Evolutionary conservation across 2,329 filamentous ascomycete genomes (phyloP).

Genomic region (Chalara sp.): DNA sequence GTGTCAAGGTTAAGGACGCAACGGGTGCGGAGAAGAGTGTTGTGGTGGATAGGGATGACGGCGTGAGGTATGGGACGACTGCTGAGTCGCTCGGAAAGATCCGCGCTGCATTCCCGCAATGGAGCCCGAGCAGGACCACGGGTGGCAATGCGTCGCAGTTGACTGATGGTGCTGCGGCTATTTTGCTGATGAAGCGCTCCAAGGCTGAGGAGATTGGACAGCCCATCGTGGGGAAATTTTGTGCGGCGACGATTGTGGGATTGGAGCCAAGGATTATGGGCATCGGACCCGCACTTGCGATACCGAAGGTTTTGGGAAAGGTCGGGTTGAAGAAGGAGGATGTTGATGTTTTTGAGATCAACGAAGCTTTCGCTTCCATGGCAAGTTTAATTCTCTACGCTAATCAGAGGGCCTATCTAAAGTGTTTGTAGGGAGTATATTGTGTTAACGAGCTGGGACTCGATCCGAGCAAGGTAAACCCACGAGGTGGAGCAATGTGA

Average conservation of each 20-base stretch:
- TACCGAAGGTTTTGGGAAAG: slow-evolving; percentile 81
- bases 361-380: slow-evolving; percentile 97
- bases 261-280: slow-evolving; percentile 93
- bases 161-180: slow-evolving; percentile 90
- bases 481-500: slow-evolving; percentile 82
- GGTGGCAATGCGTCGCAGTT: slow-evolving; percentile 94
- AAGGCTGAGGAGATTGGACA: slow-evolving; percentile 71
- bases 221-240: slow-evolving; percentile 84
- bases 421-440: slow-evolving; percentile 72
- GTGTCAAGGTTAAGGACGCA: slow-evolving; percentile 74
- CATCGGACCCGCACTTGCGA: slow-evolving; percentile 86
- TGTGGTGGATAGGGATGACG: slow-evolving; percentile 77
- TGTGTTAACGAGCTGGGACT: slow-evolving; percentile 82
- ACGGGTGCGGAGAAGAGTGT: slow-evolving; percentile 80
- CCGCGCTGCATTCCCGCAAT: slow-evolving; percentile 79
- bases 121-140: slow-evolving; percentile 86
- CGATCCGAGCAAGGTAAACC: slow-evolving; percentile 82
- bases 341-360: slow-evolving; percentile 96
- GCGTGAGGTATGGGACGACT: slow-evolving; percentile 77
- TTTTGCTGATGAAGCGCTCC: slow-evolving; percentile 73
- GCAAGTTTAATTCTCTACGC: slow-evolving; percentile 41
- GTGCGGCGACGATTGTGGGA: slow-evolving; percentile 74
- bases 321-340: slow-evolving; percentile 77
- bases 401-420: not conserved
- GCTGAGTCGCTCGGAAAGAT: slow-evolving; percentile 85